Percentiles rank a stretch among this genome's conserved stretches.
Evolutionary conservation across 148 eudicot species (phyloP).

Genomic region (Tetragonia tetragonoides): DNA sequence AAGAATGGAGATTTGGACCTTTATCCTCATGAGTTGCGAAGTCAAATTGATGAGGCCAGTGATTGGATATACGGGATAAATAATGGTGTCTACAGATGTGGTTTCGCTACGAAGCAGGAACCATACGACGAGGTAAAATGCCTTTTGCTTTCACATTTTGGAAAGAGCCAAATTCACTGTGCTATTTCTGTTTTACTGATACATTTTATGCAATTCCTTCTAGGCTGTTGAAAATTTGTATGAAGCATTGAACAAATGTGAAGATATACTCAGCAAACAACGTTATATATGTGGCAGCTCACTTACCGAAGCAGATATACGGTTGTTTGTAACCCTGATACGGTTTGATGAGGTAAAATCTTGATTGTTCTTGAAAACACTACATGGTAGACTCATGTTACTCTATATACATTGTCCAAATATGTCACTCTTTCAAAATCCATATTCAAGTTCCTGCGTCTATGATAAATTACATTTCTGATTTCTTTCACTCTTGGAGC

Average conservation of each 20-base stretch:
- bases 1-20: constrained; percentile 68
- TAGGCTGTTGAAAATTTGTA: constrained; percentile 72
- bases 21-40: constrained; percentile 64
- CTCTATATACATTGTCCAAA: too few species aligned
- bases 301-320: constrained; percentile 80
- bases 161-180: neutral
- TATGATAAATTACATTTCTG: too few species aligned
- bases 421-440: neutral
- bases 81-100: constrained; percentile 91
- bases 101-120: constrained; percentile 83
- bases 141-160: neutral
- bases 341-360: constrained; percentile 90
- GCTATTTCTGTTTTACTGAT: neutral
- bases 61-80: constrained; percentile 68
- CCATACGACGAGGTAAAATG: constrained; percentile 70
- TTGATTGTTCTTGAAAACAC: neutral
- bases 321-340: constrained; percentile 83
- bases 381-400: neutral
- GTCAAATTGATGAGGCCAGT: constrained; percentile 66
- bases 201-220: neutral
- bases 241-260: constrained; percentile 79
- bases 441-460: neutral
- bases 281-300: constrained; percentile 72
- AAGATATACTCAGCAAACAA: constrained; percentile 70
- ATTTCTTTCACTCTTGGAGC: too few species aligned